Conservation (phyloP, 768 basidiomycete genomes). For the Rhodotorula toruloides region DNA sequence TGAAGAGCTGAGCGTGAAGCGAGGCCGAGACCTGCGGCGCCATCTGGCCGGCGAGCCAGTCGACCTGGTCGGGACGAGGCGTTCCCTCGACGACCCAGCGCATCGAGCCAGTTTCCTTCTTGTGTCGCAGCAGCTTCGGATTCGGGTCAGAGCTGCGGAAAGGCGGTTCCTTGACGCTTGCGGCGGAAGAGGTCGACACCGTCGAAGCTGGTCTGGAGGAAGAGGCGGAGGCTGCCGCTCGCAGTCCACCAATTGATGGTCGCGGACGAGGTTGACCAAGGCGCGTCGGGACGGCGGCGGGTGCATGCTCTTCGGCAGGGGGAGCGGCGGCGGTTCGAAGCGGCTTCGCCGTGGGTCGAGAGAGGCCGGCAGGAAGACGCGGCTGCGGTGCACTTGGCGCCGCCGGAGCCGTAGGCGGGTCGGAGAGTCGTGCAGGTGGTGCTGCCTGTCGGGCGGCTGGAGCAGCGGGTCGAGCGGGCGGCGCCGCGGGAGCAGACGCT, state of each 20-base stretch:
- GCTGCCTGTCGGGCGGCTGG: slow-evolving; percentile 45
- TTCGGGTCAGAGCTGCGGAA: slow-evolving; percentile 39
- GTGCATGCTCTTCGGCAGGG: slow-evolving; percentile 14
- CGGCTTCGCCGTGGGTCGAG: slow-evolving; percentile 18
- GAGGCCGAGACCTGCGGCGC: slow-evolving; percentile 73
- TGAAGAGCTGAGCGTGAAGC: slow-evolving; percentile 72
- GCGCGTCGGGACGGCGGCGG: slow-evolving; percentile 33
- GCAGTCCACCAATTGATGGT: slow-evolving; percentile 29
- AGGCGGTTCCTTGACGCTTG: slow-evolving; percentile 44
- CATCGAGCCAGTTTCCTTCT: slow-evolving; percentile 41
- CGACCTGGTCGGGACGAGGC: slow-evolving; percentile 78
- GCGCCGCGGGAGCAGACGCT: background rate
- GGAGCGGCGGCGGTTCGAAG: slow-evolving; percentile 8
- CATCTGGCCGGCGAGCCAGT: slow-evolving; percentile 85
- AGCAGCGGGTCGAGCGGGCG: slow-evolving; percentile 43
- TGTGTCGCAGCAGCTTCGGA: slow-evolving; percentile 33
- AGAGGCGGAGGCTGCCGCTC: slow-evolving; percentile 38
- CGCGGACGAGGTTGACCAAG: slow-evolving; percentile 43
- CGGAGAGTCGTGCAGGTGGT: background rate
- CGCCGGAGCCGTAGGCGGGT: slow-evolving; percentile 39
- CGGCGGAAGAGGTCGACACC: slow-evolving; percentile 43
- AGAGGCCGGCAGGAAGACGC: background rate
- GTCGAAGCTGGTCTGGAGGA: background rate
- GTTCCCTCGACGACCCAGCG: slow-evolving; percentile 52
- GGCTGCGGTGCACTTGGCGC: slow-evolving; percentile 16